A percentile compares a stretch with the other conserved stretches of the same genome.
Conservation (phyloP, 2,329 filamentous ascomycete species). For the Canariomyces notabilis region DNA sequence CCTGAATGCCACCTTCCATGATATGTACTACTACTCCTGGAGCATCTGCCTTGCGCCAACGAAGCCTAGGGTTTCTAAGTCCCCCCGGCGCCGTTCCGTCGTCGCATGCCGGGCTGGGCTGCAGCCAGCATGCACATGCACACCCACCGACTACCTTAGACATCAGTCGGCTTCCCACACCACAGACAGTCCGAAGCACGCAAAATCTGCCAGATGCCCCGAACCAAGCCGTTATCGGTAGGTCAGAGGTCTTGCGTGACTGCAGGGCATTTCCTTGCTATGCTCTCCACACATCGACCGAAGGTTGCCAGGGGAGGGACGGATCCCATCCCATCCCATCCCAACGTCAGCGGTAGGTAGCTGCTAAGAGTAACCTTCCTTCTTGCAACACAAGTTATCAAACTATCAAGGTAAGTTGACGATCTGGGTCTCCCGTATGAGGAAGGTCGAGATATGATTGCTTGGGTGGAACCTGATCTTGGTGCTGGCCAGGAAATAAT, state of each 20-base stretch:
- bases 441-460: slow-evolving; percentile 16
- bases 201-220: slow-evolving; percentile 3
- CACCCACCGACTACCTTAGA: slow-evolving; percentile 2
- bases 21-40: no score
- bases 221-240: slow-evolving; percentile 17
- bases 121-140: not conserved
- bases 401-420: slow-evolving; percentile 5
- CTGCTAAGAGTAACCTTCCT: slow-evolving; percentile 21
- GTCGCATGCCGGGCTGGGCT: not conserved
- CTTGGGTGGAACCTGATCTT: not conserved
- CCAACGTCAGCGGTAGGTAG: not conserved
- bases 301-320: no score
- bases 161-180: no score
- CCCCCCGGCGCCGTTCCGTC: not conserved
- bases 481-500: slow-evolving; percentile 1
- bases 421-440: slow-evolving; percentile 8
- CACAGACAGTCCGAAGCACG: slow-evolving; percentile 17
- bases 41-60: no score
- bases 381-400: slow-evolving; percentile 7
- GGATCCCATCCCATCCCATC: not conserved
- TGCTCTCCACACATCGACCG: slow-evolving; percentile 9
- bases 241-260: slow-evolving; percentile 3
- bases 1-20: no score
- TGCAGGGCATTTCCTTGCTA: not conserved
- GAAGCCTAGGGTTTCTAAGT: no score